phyloP scores from a whole-genome alignment of 768 basidiomycete species.

The Pholiota molesta region DNA sequence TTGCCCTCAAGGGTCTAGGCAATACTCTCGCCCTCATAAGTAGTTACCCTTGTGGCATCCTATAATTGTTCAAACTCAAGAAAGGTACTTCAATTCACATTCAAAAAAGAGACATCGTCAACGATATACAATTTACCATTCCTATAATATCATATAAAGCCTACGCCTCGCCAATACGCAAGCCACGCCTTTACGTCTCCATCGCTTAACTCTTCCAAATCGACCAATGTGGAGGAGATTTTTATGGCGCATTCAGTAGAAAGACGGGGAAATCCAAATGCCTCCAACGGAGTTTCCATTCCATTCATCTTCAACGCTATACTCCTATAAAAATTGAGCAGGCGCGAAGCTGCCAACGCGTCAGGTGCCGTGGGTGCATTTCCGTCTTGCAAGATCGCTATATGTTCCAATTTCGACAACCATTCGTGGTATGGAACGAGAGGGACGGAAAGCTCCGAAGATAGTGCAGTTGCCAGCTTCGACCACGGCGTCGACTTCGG shows the following conservation, averaged over 20 bases:
- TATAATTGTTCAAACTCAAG: no score
- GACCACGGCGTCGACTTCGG: slow-evolving; percentile 29
- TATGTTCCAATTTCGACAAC: slow-evolving; percentile 24
- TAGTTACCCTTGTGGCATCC: no score
- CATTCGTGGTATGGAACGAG: slow-evolving; percentile 31
- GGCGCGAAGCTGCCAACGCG: not conserved
- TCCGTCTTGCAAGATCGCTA: not conserved
- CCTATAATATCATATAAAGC: not conserved
- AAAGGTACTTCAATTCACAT: no score
- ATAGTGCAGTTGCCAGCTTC: slow-evolving; percentile 7
- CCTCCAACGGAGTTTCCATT: not conserved
- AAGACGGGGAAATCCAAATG: slow-evolving; percentile 1
- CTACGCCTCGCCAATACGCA: not conserved
- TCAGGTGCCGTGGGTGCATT: not conserved
- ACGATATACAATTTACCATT: no score
- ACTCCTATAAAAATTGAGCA: not conserved
- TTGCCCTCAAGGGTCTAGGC: no score
- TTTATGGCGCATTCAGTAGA: not conserved
- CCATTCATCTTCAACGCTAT: not conserved
- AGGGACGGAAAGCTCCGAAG: slow-evolving; percentile 24
- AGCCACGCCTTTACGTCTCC: not conserved
- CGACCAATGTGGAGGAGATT: not conserved
- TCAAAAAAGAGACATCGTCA: no score
- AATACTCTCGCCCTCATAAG: no score
- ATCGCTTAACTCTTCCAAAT: not conserved